phyloP scores from a whole-genome alignment of 805 yeast genomes.

The Metschnikowia similis region DNA sequence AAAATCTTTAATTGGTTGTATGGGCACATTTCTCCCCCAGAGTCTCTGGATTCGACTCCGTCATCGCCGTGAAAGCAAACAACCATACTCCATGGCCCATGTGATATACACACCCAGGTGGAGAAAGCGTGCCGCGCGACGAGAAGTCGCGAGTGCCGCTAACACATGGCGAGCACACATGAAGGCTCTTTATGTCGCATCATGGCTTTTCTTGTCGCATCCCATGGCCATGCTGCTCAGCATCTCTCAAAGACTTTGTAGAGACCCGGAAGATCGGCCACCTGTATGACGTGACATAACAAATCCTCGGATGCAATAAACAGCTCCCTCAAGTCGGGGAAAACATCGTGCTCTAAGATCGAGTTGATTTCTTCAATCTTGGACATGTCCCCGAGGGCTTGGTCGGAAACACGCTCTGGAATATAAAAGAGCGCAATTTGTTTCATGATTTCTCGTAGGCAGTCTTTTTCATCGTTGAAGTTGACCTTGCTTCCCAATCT shows the following conservation, averaged over 20 bases:
- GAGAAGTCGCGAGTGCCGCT: neutral
- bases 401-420: conserved; percentile 47
- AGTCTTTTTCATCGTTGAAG: conserved; percentile 64
- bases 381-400: conserved; percentile 9
- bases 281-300: conserved; percentile 60
- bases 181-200: neutral
- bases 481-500: conserved; percentile 55
- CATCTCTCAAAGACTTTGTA: conserved; percentile 94
- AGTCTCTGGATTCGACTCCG: too few species aligned
- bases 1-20: neutral
- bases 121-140: neutral
- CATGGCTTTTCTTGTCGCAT: neutral
- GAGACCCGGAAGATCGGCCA: conserved; percentile 88
- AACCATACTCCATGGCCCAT: neutral
- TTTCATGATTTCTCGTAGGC: conserved; percentile 59
- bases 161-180: neutral
- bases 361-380: conserved; percentile 23
- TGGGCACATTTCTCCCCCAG: neutral
- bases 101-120: neutral
- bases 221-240: conserved; percentile 19
- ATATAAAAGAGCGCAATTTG: conserved; percentile 71
- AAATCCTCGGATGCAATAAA: conserved; percentile 61
- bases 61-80: neutral
- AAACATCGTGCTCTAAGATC: conserved; percentile 52
- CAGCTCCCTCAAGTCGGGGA: conserved; percentile 60